These are phyloP conservation scores for Thuidium tamariscinum DNA, from an alignment of 225 moss, liverwort and hornwort species.

Conservation along the genomic window DNA sequence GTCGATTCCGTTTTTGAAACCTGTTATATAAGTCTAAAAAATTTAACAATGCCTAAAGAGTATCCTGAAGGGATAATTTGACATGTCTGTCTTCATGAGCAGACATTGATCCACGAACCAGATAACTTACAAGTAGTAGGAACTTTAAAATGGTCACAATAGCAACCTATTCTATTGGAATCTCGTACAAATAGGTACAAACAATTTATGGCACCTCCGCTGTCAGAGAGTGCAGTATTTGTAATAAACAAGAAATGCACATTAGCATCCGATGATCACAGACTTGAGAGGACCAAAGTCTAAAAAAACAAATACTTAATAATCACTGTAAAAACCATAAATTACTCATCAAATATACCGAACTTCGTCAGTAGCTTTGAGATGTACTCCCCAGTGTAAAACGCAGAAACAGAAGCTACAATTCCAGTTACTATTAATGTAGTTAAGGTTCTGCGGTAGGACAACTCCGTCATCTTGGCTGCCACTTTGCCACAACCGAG, in stretches of 20 bases:
- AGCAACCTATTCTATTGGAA: neutral
- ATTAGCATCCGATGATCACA: neutral
- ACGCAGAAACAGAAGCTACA: conserved; percentile 35
- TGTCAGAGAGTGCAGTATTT: conserved; percentile 2
- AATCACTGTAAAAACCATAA: neutral
- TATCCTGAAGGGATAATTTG: neutral
- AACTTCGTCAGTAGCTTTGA: conserved; percentile 23
- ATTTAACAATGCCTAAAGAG: neutral
- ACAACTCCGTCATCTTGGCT: conserved; percentile 38
- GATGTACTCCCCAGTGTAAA: conserved; percentile 42
- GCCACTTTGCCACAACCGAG: conserved; percentile 70
- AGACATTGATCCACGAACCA: neutral
- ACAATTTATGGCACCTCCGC: neutral
- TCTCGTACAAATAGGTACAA: neutral
- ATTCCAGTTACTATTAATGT: conserved; percentile 41
- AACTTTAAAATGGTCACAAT: neutral
- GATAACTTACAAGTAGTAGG: neutral
- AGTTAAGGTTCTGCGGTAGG: conserved; percentile 23
- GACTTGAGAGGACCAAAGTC: neutral
- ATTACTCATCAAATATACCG: conserved; percentile 30
- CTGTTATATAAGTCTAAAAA: neutral
- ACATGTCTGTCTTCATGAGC: neutral
- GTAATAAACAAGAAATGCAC: neutral
- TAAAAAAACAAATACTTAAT: neutral
- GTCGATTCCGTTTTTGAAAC: neutral